Evolutionary conservation across 2,329 filamentous ascomycete genomes (phyloP), one percentile per base, ranked within the genome.

Genomic region (Ceratocystis variospora): DNA sequence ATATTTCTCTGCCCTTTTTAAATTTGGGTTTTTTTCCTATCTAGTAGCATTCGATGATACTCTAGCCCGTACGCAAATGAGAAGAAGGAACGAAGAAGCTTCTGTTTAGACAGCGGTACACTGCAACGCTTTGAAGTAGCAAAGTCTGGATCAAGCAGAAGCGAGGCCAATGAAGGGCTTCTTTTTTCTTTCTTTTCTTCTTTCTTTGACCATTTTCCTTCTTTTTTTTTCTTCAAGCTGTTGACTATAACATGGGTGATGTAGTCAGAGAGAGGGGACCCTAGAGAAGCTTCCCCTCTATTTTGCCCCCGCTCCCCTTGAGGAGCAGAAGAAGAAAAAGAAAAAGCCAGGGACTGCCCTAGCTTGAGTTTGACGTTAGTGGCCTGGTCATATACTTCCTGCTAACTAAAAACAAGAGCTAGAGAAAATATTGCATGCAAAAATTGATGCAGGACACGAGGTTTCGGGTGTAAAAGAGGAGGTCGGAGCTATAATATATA

Each of bases 221-320:
- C 15, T 61, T 31, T 48, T 31, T 48, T 33, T 65, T 65, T 57
- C 37, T 65, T 65, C 61, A 63, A 63, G 44, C 19, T 48, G 41
- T 46, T 63, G 44, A 63, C 61, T 15, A 63, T 48, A 25, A 31
- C 61, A 63, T 50, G 25, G 53, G 53, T 57, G 12, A 41, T 25
- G 46, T 12, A 10, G 46, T 25, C 46, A 17, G 17, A 22, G 17
- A 22, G 46, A 19, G 46, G 46, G 46, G n/a, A 17, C 22, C 50
- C 50, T 6, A 28, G 50, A 28, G 22, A 4, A 17, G 53, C 22
- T 12, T 41, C 46, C 46, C 22, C 46, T 25, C 22, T 4, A 31
- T 57, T 22, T 57, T 12, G 10, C 6, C 50, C 22, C 50, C 48
- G 7, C 22, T 22, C 7, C 50, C 3, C 45, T 22, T 50, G n/a